These are phyloP conservation scores for Leptodontidium sp. DNA, from an alignment of 2,329 filamentous ascomycete genomes.

Conservation along the genomic window DNA sequence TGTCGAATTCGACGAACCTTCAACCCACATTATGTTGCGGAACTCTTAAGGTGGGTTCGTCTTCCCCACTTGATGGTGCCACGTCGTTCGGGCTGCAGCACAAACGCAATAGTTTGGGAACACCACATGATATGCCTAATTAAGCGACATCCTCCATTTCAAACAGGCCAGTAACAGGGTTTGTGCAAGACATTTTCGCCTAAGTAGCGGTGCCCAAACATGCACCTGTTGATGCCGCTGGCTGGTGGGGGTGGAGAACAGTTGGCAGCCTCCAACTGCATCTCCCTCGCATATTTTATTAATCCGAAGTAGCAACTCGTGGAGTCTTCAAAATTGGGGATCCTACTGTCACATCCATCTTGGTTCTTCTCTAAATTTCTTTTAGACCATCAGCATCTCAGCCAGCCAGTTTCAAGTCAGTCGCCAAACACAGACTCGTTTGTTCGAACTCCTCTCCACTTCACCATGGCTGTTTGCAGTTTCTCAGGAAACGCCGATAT, in stretches of 20 bases:
- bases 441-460: no score
- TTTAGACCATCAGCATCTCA: no score
- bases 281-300: neutral
- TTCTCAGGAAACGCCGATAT: slow-evolving; percentile 37
- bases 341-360: no score
- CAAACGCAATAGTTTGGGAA: neutral
- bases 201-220: slow-evolving; percentile 3
- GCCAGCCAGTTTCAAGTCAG: no score
- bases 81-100: slow-evolving; percentile 6
- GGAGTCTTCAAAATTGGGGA: no score
- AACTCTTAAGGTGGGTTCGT: neutral
- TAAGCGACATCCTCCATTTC: neutral
- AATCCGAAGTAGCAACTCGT: no score
- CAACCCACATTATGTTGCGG: no score
- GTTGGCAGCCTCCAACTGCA: neutral
- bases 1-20: no score
- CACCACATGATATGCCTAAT: neutral
- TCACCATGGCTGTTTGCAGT: slow-evolving; percentile 37
- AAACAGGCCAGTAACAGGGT: neutral
- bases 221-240: neutral
- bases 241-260: neutral
- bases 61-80: neutral
- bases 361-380: no score
- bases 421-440: no score
- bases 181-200: neutral